Conservation (phyloP, 345 rosid genomes). For the Gossypium australe region DNA sequence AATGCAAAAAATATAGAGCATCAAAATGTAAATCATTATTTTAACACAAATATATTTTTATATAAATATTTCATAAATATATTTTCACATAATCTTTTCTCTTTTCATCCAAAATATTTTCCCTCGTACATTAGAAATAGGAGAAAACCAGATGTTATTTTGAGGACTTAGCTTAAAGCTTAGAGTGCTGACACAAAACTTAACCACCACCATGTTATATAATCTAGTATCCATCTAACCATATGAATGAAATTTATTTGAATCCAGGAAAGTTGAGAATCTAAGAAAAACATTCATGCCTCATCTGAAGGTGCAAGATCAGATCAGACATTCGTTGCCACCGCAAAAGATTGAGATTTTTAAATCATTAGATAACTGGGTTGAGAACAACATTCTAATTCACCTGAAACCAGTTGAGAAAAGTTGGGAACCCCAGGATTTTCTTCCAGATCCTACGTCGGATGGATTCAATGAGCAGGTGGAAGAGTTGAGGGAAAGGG, state of each 20-base stretch:
- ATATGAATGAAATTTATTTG: background rate
- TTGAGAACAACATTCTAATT: slow-evolving; percentile 56
- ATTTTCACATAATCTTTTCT: no score
- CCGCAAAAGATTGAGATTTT: slow-evolving; percentile 89
- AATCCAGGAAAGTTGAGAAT: slow-evolving; percentile 62
- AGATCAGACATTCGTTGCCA: slow-evolving; percentile 83
- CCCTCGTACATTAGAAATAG: no score
- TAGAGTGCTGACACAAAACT: no score
- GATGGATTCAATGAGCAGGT: slow-evolving; percentile 83
- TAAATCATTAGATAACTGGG: slow-evolving; percentile 83
- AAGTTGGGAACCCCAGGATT: slow-evolving; percentile 90
- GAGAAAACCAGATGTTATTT: no score
- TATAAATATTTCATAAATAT: no score
- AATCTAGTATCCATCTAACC: no score
- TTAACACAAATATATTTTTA: no score
- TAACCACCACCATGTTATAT: no score
- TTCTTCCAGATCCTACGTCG: slow-evolving; percentile 74
- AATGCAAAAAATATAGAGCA: no score
- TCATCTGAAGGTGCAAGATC: slow-evolving; percentile 65
- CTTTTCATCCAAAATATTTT: no score
- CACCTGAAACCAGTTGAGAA: slow-evolving; percentile 81
- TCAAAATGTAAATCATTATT: no score
- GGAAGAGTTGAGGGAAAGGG: slow-evolving; percentile 64
- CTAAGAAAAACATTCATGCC: slow-evolving; percentile 67
- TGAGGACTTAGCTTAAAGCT: no score